Evolutionary conservation across 352 stramenopile genomes (phyloP).

Genomic region (Proteromonas lacertae): DNA sequence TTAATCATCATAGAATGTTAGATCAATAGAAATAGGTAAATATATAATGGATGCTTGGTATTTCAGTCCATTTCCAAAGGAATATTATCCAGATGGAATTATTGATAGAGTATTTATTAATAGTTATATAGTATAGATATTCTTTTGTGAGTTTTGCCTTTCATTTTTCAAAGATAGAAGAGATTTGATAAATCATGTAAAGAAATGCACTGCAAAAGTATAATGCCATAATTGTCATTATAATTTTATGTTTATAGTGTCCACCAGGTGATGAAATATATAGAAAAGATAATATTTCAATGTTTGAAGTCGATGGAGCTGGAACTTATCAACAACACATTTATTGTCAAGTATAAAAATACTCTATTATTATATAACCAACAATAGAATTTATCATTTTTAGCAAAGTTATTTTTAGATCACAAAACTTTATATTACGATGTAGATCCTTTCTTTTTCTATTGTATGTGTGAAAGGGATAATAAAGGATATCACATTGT

Average conservation of each 20-base stretch:
- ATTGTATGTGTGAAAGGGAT: constrained; percentile 31
- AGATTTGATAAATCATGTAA: constrained; percentile 25
- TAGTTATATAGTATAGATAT: constrained; percentile 8
- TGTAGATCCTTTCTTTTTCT: constrained; percentile 56
- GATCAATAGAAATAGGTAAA: constrained; percentile 56
- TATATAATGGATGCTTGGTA: constrained; percentile 31
- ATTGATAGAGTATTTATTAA: constrained; percentile 29
- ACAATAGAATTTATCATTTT: constrained; percentile 48
- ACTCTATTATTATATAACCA: no score
- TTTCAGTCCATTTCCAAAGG: constrained; percentile 80
- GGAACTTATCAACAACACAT: constrained; percentile 4
- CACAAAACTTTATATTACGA: constrained; percentile 66
- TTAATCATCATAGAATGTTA: constrained; percentile 32
- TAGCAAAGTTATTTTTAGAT: constrained; percentile 59
- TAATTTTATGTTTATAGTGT: no score
- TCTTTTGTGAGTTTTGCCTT: constrained; percentile 23
- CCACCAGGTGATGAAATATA: constrained; percentile 32
- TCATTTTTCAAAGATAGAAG: constrained; percentile 27
- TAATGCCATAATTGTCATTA: constrained; percentile 12
- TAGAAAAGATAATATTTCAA: constrained; percentile 11
- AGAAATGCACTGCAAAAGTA: constrained; percentile 11
- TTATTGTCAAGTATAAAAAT: neutral
- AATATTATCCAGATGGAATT: constrained; percentile 42
- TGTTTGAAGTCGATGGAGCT: constrained; percentile 48
- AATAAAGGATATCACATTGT: constrained; percentile 34